A percentile compares a stretch with the other conserved stretches of the same genome.
These are phyloP conservation scores for Globisporangium camurandrum DNA, from an alignment of 352 stramenopile genomes.

Conservation along the genomic window DNA sequence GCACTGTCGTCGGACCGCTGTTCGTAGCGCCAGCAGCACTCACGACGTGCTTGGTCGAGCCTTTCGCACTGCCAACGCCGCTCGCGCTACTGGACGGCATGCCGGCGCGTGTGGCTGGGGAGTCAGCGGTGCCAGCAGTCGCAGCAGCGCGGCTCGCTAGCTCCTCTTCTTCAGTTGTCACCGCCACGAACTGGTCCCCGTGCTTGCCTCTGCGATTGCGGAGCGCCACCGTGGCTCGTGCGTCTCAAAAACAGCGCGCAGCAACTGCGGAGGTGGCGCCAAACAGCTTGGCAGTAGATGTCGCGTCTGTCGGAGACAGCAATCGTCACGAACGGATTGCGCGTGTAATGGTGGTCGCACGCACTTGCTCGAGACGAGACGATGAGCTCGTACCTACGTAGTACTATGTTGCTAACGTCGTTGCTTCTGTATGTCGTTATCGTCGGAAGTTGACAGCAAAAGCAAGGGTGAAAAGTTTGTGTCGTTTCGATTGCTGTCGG, in stretches of 20 bases:
- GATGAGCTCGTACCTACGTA: too few relatives aligned
- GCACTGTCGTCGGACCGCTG: slow-evolving; percentile 18
- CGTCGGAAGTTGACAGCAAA: too few relatives aligned
- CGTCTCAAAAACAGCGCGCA: too few relatives aligned
- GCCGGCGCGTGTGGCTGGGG: slow-evolving; percentile 12
- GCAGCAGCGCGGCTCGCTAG: neutral
- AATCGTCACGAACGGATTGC: neutral
- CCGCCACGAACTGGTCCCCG: slow-evolving; percentile 24
- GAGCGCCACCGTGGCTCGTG: slow-evolving; percentile 27
- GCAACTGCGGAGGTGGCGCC: too few relatives aligned
- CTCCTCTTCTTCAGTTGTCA: slow-evolving; percentile 20
- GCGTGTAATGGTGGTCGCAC: neutral
- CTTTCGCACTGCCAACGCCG: slow-evolving; percentile 6
- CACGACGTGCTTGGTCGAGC: slow-evolving; percentile 8
- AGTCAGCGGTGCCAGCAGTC: neutral
- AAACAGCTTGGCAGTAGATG: too few relatives aligned
- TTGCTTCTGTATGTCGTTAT: too few relatives aligned
- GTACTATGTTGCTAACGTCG: too few relatives aligned
- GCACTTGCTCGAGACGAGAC: neutral
- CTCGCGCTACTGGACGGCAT: slow-evolving; percentile 26
- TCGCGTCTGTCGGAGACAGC: too few relatives aligned
- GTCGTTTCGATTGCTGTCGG: too few relatives aligned
- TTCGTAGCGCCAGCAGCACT: slow-evolving; percentile 5
- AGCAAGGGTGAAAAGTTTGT: too few relatives aligned
- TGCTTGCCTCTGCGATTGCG: slow-evolving; percentile 33